These are phyloP conservation scores for Schwanniomyces etchellsii DNA, from an alignment of 1,139 yeast genomes.

Conservation along the genomic window DNA sequence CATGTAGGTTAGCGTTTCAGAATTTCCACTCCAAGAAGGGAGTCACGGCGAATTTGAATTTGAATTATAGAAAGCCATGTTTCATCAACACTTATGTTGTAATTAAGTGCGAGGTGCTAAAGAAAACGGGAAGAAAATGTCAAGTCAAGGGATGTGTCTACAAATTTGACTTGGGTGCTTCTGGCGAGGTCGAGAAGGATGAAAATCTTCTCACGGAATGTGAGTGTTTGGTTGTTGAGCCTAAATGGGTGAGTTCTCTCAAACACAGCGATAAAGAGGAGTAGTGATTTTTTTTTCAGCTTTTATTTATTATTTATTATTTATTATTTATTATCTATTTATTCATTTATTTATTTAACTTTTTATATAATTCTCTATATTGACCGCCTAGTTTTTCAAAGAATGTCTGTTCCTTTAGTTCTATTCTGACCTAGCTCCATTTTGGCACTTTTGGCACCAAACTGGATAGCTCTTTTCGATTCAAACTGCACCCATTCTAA, in stretches of 20 bases:
- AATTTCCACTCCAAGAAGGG: constrained; percentile 38
- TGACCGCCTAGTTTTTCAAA: no score
- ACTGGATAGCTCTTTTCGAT: constrained; percentile 92
- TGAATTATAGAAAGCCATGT: constrained; percentile 37
- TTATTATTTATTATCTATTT: constrained; percentile 3
- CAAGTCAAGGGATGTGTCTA: constrained; percentile 37
- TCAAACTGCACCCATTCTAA: constrained; percentile 61
- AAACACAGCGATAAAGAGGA: no score
- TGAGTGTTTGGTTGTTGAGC: constrained; percentile 42
- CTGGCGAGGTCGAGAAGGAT: constrained; percentile 13
- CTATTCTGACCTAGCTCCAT: constrained; percentile 71
- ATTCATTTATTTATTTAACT: no score
- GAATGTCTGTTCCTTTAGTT: constrained; percentile 54
- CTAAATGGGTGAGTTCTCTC: constrained; percentile 25
- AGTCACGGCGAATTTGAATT: constrained; percentile 43
- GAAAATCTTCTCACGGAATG: constrained; percentile 31
- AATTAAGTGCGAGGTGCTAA: constrained; percentile 28
- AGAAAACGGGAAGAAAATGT: constrained; percentile 38
- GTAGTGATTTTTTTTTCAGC: constrained; percentile 1
- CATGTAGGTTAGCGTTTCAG: constrained; percentile 48
- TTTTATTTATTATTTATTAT: constrained; percentile 3
- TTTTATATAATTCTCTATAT: constrained; percentile 1
- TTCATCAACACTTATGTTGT: constrained; percentile 26
- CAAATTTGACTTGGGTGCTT: constrained; percentile 14
- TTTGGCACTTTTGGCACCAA: constrained; percentile 94